These are phyloP conservation scores for Jamesozyma lodderae DNA, from an alignment of 805 yeast genomes.

Conservation along the genomic window DNA sequence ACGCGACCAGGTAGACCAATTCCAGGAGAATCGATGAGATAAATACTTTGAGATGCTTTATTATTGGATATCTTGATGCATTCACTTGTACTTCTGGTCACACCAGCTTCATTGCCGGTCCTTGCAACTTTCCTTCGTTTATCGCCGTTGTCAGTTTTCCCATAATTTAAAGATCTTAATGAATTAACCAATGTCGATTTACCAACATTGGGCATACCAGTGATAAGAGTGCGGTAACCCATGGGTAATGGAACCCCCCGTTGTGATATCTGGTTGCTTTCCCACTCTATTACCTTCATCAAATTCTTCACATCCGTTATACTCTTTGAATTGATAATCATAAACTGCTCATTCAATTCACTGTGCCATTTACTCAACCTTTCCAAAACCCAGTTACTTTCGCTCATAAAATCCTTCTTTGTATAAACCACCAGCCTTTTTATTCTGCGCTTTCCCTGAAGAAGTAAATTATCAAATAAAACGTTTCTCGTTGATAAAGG, in stretches of 20 bases:
- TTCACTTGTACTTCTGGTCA: conserved; percentile 72
- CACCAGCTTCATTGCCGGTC: conserved; percentile 87
- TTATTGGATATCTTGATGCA: conserved; percentile 44
- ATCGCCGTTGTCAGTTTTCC: conserved; percentile 12
- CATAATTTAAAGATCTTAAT: conserved; percentile 39
- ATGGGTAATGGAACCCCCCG: conserved; percentile 67
- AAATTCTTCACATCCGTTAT: conserved; percentile 42
- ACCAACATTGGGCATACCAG: conserved; percentile 98
- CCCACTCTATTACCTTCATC: conserved; percentile 40
- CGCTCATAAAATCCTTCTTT: conserved; percentile 53
- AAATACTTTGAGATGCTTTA: conserved; percentile 25
- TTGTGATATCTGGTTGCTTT: conserved; percentile 28
- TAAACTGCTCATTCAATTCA: conserved; percentile 33
- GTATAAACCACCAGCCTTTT: conserved; percentile 51
- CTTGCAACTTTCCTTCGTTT: conserved; percentile 56
- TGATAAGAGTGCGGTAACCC: conserved; percentile 66
- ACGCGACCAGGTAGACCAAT: conserved; percentile 62
- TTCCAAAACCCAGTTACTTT: conserved; percentile 11
- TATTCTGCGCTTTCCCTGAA: conserved; percentile 21
- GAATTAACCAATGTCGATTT: conserved; percentile 81
- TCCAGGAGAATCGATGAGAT: conserved; percentile 87
- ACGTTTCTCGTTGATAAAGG: conserved; percentile 79
- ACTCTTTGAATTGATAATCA: conserved; percentile 52
- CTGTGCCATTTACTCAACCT: conserved; percentile 43
- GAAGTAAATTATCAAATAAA: conserved; percentile 58